Percentiles rank a stretch among this genome's conserved stretches.
Conservation (phyloP, 768 basidiomycete genomes). For the Hirschioporus abietinus region DNA sequence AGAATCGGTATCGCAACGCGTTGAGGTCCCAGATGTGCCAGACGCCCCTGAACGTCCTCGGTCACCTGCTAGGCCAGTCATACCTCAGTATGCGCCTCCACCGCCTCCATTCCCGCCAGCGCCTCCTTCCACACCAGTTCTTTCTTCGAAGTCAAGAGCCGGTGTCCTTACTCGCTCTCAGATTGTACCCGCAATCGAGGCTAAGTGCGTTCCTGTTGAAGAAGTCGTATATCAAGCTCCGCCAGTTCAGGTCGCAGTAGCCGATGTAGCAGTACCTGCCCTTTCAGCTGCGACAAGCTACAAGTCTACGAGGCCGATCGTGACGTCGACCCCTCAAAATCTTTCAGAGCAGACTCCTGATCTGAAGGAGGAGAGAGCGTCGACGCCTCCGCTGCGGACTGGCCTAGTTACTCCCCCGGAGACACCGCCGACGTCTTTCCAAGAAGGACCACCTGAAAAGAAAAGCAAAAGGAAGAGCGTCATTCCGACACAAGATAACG, state of each 20-base stretch:
- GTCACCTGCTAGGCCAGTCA: neutral
- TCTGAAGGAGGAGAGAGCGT: neutral
- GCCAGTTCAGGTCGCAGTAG: neutral
- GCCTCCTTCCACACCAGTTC: neutral
- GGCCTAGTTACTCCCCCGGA: neutral
- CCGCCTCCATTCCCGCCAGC: neutral
- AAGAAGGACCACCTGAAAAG: neutral
- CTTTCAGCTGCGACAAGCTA: neutral
- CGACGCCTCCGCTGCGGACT: neutral
- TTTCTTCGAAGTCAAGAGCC: neutral
- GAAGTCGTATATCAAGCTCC: neutral
- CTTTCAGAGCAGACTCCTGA: neutral
- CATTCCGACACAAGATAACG: neutral
- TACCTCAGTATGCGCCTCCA: neutral
- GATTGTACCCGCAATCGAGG: neutral
- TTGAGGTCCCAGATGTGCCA: neutral
- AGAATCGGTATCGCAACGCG: neutral
- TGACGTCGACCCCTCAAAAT: neutral
- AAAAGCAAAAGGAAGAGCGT: neutral
- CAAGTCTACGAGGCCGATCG: neutral
- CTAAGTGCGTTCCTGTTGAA: neutral
- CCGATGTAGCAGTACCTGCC: neutral
- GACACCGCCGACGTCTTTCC: neutral
- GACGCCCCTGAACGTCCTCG: neutral
- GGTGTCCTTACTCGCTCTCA: neutral